These are phyloP conservation scores for Neurospora sp. DNA, from an alignment of 495 filamentous ascomycete species.

Conservation along the genomic window DNA sequence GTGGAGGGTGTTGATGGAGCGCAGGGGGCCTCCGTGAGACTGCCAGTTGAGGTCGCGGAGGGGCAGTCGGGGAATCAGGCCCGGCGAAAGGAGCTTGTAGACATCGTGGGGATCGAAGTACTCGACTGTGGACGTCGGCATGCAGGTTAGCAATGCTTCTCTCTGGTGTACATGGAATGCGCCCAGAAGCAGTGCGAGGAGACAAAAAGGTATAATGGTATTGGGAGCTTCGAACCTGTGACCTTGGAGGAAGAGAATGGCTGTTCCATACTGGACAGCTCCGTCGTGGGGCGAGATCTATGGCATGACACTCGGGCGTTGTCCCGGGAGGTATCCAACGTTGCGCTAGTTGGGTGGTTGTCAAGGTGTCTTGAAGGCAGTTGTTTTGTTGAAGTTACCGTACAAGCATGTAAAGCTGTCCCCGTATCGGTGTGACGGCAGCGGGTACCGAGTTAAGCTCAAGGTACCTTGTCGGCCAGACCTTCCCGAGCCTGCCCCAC, in stretches of 20 bases:
- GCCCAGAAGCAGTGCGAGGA: background rate
- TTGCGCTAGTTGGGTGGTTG: too few species aligned
- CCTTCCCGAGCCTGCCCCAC: background rate
- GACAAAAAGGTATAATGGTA: background rate
- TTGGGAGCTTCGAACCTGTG: slow-evolving; percentile 40
- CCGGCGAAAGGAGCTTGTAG: slow-evolving; percentile 67
- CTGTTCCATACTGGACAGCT: slow-evolving; percentile 46
- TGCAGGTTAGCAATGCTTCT: background rate
- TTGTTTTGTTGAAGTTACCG: background rate
- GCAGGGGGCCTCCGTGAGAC: slow-evolving; percentile 76
- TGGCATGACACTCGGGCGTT: slow-evolving; percentile 16
- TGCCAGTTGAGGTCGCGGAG: slow-evolving; percentile 96
- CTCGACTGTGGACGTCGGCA: slow-evolving; percentile 32
- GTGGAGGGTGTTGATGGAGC: slow-evolving; percentile 86
- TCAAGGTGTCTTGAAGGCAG: background rate
- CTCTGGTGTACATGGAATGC: background rate
- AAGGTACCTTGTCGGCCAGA: background rate
- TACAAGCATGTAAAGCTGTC: background rate
- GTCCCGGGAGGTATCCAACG: background rate
- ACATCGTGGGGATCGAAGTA: slow-evolving; percentile 87
- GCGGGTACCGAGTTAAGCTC: background rate
- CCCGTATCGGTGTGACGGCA: background rate
- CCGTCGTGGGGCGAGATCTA: slow-evolving; percentile 8
- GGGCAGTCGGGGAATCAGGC: slow-evolving; percentile 69
- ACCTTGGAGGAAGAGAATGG: slow-evolving; percentile 61